A percentile compares a stretch with the other conserved stretches of the same genome.
These are phyloP conservation scores for Malassezia yamatoensis DNA, from an alignment of 1,284 basidiomycete genomes.

Conservation along the genomic window DNA sequence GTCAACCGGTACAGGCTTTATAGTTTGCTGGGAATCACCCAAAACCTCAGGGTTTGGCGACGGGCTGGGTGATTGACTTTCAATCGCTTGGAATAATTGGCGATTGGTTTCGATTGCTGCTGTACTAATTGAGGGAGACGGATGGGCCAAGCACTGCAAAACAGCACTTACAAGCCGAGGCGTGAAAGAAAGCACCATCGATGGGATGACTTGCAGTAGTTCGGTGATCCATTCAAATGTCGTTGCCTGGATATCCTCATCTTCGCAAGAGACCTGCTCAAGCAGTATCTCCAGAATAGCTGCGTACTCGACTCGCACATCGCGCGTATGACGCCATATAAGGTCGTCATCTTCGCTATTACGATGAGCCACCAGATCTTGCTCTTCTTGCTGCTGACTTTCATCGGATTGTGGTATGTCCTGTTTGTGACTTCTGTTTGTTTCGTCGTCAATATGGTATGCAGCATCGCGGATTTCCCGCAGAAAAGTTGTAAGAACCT, in stretches of 20 bases:
- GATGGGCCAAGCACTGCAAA: constrained; percentile 85
- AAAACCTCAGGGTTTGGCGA: constrained; percentile 49
- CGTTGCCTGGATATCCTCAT: constrained; percentile 50
- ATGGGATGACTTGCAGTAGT: constrained; percentile 74
- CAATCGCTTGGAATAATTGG: constrained; percentile 71
- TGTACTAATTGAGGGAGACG: constrained; percentile 73
- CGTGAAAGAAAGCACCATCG: constrained; percentile 87
- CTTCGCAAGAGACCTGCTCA: constrained; percentile 62
- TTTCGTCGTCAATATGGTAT: constrained; percentile 12
- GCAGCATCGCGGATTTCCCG: constrained; percentile 57
- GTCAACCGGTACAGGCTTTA: constrained; percentile 56
- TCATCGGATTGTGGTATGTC: constrained; percentile 10
- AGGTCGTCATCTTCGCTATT: constrained; percentile 47
- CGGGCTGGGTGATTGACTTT: constrained; percentile 64
- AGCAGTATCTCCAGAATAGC: constrained; percentile 89
- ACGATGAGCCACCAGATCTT: background rate
- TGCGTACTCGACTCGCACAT: constrained; percentile 78
- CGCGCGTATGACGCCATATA: constrained; percentile 81
- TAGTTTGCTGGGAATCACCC: constrained; percentile 17
- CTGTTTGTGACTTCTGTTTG: too few relatives aligned
- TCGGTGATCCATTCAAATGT: constrained; percentile 79
- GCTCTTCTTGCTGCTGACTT: background rate
- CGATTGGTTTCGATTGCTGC: constrained; percentile 80
- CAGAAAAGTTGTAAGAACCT: constrained; percentile 80
- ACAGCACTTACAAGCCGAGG: constrained; percentile 84